Base-by-base conservation (phyloP, 2,329 filamentous ascomycete species). In the Fusarium stilboides region DNA sequence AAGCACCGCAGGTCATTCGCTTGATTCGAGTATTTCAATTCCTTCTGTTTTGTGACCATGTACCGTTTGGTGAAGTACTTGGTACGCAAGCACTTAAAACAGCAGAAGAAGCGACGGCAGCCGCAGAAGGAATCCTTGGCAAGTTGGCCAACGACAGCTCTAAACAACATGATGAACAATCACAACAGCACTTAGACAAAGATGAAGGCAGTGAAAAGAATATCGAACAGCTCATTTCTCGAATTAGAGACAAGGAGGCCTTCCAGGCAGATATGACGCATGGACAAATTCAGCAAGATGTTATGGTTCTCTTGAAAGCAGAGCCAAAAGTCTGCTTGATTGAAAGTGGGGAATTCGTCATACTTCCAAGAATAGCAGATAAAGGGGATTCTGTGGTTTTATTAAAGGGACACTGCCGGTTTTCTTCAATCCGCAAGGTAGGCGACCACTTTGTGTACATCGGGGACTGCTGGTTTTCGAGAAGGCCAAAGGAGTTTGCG, bases 191-290 rank as follows among this genome's bases (percentile, higher is more conserved):
- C 24, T 1, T 5, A 1, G 22, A 20, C 1, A 17, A 6, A 19
- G 12, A 33, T 0, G 19, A 26, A 6, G 34, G 0, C 0, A 28
- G 1, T 5, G 4, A 2, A 0, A 3, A 17, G 7, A 12, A 2
- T 13, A 26, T 1, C 3, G 17, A 8, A 40, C 10, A 57, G 1
- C 2, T 57, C 2, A 10, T 53, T 1, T 34, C 6, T 20, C 36
- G 3, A n/a, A 15, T 44, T 3, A 17, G 24, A 37, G 19, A 57
- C 0, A 34, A 5, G 0, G 3, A 15, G 0, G 43, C 28, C 13
- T 44, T 55, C 7, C 24, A 19, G 24, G 3, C 13, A 5, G 4
- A 13, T 3, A 19, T 24, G 2, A 1, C n/a, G 0, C 13, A 34
- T 0, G 3, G 8, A 31, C 4, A n/a, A 3, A 13, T 49, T 0